Base-by-base conservation (phyloP, 306 rosid genomes). In the Nissolia schottii region DNA sequence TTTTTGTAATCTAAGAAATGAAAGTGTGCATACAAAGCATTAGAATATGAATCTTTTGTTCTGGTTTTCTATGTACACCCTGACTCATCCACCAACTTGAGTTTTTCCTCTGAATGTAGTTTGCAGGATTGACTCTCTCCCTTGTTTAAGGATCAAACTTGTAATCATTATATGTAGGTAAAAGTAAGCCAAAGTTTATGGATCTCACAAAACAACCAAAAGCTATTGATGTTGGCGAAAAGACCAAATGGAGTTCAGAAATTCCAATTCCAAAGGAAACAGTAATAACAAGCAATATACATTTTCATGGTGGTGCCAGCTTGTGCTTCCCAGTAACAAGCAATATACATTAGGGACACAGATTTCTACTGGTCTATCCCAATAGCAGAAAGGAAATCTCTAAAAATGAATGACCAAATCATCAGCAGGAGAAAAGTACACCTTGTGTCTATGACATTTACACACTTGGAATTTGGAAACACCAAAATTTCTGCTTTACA, bases 1-100 rank as follows among this genome's bases (percentile, higher is more conserved):
- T 27, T 53, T n/a, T 23, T 22, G 51, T 34, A 64, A 32, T 72
- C 4, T 28, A 40, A 43, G 37, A 13, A 15, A 11, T 57, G 1
- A 28, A n/a, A 45, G 78, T 45, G 53, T 16, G 67, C 56, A 78
- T 10, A 78, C 48, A 58, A 15, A 32, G 54, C 16, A 57, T 46
- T 57, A 10, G 6, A 75, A 6, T 53, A 25, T 37, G 19, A 62
- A 24, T 50, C 29, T 65, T 13, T 63, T 66, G 15, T 45, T 43
- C 2, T 40, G 22, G 18, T 62, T 62, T 62, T 38, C 14, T 0
- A 35, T 35, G 29, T 13, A 20, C 16, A 11, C 4, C 8, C 2
- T 20, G 1, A 13, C 12, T 20, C 31, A 10, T 48, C 43, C 43
- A 15, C 34, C 22, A 31, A 1, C 15, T 24, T 24, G 41, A 24